These are phyloP conservation scores for Botrytis cinerea DNA, from an alignment of 2,329 filamentous ascomycete species.

Conservation along the genomic window DNA sequence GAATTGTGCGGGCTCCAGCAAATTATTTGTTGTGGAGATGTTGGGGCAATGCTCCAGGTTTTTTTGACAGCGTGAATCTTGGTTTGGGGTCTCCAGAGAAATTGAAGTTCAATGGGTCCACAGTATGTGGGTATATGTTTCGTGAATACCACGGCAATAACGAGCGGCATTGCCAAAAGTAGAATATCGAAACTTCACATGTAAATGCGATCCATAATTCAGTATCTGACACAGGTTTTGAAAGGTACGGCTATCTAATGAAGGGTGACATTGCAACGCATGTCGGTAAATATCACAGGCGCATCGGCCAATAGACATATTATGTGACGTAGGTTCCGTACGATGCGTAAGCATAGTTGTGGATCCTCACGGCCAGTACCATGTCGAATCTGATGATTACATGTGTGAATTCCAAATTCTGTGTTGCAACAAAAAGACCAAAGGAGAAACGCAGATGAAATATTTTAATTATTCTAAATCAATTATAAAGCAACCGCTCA, in stretches of 20 bases:
- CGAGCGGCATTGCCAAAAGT: background rate
- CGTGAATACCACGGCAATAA: background rate
- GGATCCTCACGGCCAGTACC: background rate
- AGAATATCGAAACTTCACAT: background rate
- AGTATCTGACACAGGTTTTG: background rate
- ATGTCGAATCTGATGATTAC: background rate
- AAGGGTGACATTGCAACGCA: background rate
- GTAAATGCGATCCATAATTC: background rate
- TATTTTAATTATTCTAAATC: background rate
- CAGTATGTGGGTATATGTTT: background rate
- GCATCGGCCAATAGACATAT: background rate
- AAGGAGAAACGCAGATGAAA: background rate
- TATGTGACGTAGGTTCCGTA: background rate
- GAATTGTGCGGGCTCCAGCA: background rate
- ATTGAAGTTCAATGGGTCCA: background rate
- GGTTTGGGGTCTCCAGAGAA: constrained; percentile 19
- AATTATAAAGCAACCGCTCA: background rate
- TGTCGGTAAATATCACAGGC: background rate
- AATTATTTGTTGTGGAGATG: constrained; percentile 1
- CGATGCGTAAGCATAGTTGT: background rate
- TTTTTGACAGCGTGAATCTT: background rate
- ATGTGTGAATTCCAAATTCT: background rate
- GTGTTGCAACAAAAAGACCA: background rate
- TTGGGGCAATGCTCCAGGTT: background rate
- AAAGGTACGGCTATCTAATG: background rate